Evolutionary conservation across 495 filamentous ascomycete genomes (phyloP), one percentile per base, ranked within the genome.

Genomic region (Trichoderma gamsii): DNA sequence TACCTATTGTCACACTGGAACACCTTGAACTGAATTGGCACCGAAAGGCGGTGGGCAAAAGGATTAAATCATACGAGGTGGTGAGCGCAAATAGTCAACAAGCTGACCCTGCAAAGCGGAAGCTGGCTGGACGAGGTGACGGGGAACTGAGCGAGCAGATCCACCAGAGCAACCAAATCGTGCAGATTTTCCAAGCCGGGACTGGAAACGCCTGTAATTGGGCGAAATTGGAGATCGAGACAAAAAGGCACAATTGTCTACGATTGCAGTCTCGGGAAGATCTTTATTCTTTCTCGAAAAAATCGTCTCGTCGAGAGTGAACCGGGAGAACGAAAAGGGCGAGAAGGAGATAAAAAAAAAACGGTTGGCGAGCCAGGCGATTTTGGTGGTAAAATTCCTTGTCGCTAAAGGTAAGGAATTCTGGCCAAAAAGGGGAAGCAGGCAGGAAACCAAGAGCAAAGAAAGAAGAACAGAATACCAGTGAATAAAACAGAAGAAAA

Each of bases 331-430:
- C 56, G 56, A 61, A 61, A 25, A 52, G 49, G 49, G 49, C 49
- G 49, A 52, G 49, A 52, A 52, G 21, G 21, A 46, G 18, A 38
- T 11, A 46, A 46, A 46, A 46, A 46, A 46, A 11, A 52, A 52
- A 11, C 16, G 49, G 49, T 52, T 52, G 56, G 56, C 56, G 56
- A 61, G 56, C 56, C 27, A 61, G 25, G 56, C 11, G 56, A 29
- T 29, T 29, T 25, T 15, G 56, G 27, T 11, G 63, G 8, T 9
- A 38, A 44, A 65, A 65, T 65, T 65, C 63, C 63, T 65, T 44
- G 63, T 65, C 63, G 63, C 63, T 44, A 61, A 13, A 65, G 63
- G 35, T 44, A 32, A 65, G 63, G 63, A 65, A 65, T 65, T 65
- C 12, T 38, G 35, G 63, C 35, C 13, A 25, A 16, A 65, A 21